Conservation (phyloP, 371 early-diverging fungal species). For the Neoconidiobolus thromboides region DNA sequence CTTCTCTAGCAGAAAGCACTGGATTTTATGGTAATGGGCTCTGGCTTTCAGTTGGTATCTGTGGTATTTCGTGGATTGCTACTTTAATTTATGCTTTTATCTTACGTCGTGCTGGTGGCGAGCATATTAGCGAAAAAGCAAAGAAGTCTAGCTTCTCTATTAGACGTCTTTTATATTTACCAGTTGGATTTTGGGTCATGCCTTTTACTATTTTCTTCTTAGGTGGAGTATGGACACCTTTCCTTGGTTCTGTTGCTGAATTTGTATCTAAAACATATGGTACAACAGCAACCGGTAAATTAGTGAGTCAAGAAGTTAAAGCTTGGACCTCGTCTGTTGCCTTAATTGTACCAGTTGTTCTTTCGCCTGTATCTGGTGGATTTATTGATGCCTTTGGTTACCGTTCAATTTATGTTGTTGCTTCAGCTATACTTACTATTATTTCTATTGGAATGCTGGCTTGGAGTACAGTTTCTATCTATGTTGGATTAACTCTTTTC, state of each 20-base stretch:
- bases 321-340: slow-evolving; percentile 30
- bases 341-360: slow-evolving; percentile 27
- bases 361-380: slow-evolving; percentile 29
- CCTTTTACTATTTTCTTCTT: slow-evolving; percentile 22
- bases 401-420: neutral
- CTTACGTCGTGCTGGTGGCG: slow-evolving; percentile 17
- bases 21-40: slow-evolving; percentile 28
- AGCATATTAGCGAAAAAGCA: slow-evolving; percentile 13
- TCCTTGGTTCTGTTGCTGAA: slow-evolving; percentile 22
- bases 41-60: slow-evolving; percentile 25
- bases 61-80: slow-evolving; percentile 21
- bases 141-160: slow-evolving; percentile 19
- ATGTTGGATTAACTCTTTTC: slow-evolving; percentile 37
- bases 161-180: slow-evolving; percentile 21
- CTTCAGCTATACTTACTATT: neutral
- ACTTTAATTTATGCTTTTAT: slow-evolving; percentile 23
- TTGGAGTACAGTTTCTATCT: slow-evolving; percentile 24
- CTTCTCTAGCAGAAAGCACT: slow-evolving; percentile 18
- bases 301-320: slow-evolving; percentile 13
- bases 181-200: slow-evolving; percentile 25
- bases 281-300: slow-evolving; percentile 13
- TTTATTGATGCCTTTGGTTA: slow-evolving; percentile 27
- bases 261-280: neutral
- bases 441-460: slow-evolving; percentile 21
- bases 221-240: slow-evolving; percentile 30